phyloP scores from a whole-genome alignment of 2,329 filamentous ascomycete species.

The Plectosphaerella sp. region DNA sequence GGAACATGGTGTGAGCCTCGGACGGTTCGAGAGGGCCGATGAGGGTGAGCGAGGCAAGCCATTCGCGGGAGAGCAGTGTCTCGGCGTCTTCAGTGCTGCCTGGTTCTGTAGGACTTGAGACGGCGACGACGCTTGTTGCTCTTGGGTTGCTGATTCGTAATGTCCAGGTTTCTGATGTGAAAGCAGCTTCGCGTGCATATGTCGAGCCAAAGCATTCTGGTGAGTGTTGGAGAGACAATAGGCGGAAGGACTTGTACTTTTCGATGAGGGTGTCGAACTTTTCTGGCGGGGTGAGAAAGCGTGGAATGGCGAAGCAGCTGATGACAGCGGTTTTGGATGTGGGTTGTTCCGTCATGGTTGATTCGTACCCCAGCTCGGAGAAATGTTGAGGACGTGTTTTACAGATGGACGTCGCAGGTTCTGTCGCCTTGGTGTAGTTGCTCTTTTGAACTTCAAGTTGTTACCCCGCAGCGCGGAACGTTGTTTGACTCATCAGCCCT shows the following conservation, averaged over 20 bases:
- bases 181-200: constrained; percentile 6
- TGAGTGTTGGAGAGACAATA: constrained; percentile 5
- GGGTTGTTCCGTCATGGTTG: too few species aligned
- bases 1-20: neutral
- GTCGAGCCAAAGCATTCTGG: constrained; percentile 7
- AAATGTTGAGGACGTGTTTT: too few species aligned
- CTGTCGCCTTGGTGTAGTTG: too few species aligned
- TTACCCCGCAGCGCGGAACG: too few species aligned
- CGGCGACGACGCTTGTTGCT: constrained; percentile 6
- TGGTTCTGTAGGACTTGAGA: neutral
- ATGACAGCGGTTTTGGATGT: too few species aligned
- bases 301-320: constrained; percentile 2
- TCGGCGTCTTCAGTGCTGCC: neutral
- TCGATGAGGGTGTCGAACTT: neutral
- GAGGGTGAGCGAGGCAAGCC: constrained; percentile 4
- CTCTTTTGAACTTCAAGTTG: too few species aligned
- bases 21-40: constrained; percentile 4
- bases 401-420: too few species aligned
- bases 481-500: too few species aligned
- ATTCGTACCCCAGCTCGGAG: too few species aligned
- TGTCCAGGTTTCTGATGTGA: constrained; percentile 3
- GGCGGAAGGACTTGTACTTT: constrained; percentile 8
- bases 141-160: constrained; percentile 1
- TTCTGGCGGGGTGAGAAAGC: neutral
- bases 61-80: neutral